Evolutionary conservation across 1,139 yeast species (phyloP).

Genomic region (Kluyveromyces sp.): DNA sequence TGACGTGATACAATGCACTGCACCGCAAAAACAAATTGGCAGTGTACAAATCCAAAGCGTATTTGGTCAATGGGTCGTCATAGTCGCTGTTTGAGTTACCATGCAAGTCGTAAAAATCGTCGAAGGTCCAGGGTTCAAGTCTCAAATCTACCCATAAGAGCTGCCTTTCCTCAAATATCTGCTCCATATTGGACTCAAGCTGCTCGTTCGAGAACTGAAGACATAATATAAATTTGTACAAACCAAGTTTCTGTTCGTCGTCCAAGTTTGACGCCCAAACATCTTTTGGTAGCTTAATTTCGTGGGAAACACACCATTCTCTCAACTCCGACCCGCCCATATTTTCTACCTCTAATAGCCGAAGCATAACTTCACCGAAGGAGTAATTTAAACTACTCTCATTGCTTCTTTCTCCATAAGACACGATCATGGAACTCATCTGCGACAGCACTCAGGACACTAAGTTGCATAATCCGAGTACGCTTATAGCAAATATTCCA

Average conservation of each 20-base stretch:
- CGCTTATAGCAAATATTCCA: neutral
- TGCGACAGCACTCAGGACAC: neutral
- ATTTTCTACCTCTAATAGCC: slow-evolving; percentile 12
- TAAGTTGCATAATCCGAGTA: neutral
- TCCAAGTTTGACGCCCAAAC: slow-evolving; percentile 3
- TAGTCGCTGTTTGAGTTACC: neutral
- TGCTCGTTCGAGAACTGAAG: slow-evolving; percentile 17
- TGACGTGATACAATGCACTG: slow-evolving; percentile 13
- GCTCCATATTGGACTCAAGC: slow-evolving; percentile 12
- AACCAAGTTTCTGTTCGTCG: neutral
- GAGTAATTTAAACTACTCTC: slow-evolving; percentile 1
- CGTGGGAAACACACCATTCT: slow-evolving; percentile 1
- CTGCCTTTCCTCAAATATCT: slow-evolving; percentile 16
- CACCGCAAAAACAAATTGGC: slow-evolving; percentile 12
- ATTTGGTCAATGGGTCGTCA: slow-evolving; percentile 8
- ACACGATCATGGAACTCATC: slow-evolving; percentile 7
- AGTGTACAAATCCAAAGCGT: slow-evolving; percentile 12
- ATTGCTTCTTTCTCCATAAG: slow-evolving; percentile 2
- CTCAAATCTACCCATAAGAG: slow-evolving; percentile 15
- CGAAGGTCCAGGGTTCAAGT: slow-evolving; percentile 10
- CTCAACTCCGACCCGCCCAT: slow-evolving; percentile 7
- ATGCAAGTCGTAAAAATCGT: slow-evolving; percentile 10
- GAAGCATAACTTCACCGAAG: slow-evolving; percentile 8
- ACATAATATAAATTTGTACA: slow-evolving; percentile 7
- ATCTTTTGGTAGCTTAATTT: slow-evolving; percentile 5